phyloP scores from a whole-genome alignment of 192 early-diverging fungal species.

The Coemansia erecta region DNA sequence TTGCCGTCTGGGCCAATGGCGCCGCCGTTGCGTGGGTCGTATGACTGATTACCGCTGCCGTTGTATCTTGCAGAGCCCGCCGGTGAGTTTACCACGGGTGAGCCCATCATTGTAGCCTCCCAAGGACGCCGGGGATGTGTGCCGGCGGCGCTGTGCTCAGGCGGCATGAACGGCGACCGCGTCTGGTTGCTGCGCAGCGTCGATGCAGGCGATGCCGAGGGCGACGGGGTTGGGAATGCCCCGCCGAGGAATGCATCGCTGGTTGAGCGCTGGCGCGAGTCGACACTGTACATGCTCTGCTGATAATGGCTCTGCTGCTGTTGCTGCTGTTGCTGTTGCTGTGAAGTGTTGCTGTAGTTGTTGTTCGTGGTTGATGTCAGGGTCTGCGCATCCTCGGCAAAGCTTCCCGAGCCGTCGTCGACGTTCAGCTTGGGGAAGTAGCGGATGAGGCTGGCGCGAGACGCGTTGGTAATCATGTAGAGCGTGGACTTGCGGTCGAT shows the following conservation, averaged over 20 bases:
- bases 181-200: slow-evolving; percentile 30
- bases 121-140: slow-evolving; percentile 29
- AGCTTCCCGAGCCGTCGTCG: slow-evolving; percentile 6
- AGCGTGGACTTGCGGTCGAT: slow-evolving; percentile 33
- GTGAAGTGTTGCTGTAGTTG: slow-evolving; percentile 3
- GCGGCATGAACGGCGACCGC: slow-evolving; percentile 31
- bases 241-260: slow-evolving; percentile 28
- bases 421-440: slow-evolving; percentile 37
- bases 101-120: slow-evolving; percentile 31
- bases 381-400: slow-evolving; percentile 7
- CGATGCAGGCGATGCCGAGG: slow-evolving; percentile 30
- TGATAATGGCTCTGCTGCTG: slow-evolving; percentile 16
- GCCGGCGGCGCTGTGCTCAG: slow-evolving; percentile 1
- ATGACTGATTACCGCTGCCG: slow-evolving; percentile 9
- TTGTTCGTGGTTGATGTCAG: slow-evolving; percentile 1
- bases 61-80: slow-evolving; percentile 20
- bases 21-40: slow-evolving; percentile 19
- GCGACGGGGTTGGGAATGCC: slow-evolving; percentile 20
- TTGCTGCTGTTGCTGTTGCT: slow-evolving; percentile 17
- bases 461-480: slow-evolving; percentile 33
- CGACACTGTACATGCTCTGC: neutral
- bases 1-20: slow-evolving; percentile 11
- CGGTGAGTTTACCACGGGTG: slow-evolving; percentile 45
- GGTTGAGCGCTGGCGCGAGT: slow-evolving; percentile 25
- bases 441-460: slow-evolving; percentile 33